These are phyloP conservation scores for Striga hermonthica DNA, from an alignment of 305 asterid genomes.

Conservation along the genomic window DNA sequence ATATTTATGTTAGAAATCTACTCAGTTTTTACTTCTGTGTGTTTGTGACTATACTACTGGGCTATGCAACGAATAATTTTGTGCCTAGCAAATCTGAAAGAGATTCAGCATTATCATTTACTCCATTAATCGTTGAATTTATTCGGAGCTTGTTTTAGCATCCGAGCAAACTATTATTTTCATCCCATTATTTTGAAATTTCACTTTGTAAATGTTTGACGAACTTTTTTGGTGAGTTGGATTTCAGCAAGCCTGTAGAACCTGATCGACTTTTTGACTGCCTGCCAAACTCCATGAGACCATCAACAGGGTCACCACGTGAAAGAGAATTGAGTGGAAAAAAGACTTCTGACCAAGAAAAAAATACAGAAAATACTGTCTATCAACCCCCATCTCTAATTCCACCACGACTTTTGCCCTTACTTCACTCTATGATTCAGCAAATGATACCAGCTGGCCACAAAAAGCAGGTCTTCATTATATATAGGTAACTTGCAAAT, in stretches of 20 bases:
- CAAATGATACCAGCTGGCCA: conserved; percentile 85
- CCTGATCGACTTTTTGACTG: conserved; percentile 89
- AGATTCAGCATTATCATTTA: conserved; percentile 3
- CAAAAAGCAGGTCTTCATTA: conserved; percentile 58
- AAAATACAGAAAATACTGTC: conserved; percentile 53
- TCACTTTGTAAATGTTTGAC: not conserved
- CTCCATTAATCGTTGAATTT: not conserved
- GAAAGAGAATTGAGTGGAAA: conserved; percentile 44
- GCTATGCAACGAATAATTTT: not conserved
- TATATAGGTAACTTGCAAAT: conserved; percentile 52
- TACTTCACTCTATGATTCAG: conserved; percentile 58
- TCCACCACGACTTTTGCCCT: conserved; percentile 76
- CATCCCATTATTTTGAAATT: conserved; percentile 3
- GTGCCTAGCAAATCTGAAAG: not conserved
- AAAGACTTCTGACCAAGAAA: conserved; percentile 54
- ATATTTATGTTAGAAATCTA: not conserved
- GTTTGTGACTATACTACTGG: not conserved
- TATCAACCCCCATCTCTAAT: conserved; percentile 70
- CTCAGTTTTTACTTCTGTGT: not conserved
- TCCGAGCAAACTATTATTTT: not conserved
- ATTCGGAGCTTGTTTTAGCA: not conserved
- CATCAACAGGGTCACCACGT: conserved; percentile 61
- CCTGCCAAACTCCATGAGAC: conserved; percentile 74
- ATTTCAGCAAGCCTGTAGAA: conserved; percentile 88
- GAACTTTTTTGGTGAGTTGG: conserved; percentile 18